Percentiles rank a stretch among this genome's conserved stretches.
Evolutionary conservation across 441 rosid species (phyloP).

Genomic region (Populus hybrid): DNA sequence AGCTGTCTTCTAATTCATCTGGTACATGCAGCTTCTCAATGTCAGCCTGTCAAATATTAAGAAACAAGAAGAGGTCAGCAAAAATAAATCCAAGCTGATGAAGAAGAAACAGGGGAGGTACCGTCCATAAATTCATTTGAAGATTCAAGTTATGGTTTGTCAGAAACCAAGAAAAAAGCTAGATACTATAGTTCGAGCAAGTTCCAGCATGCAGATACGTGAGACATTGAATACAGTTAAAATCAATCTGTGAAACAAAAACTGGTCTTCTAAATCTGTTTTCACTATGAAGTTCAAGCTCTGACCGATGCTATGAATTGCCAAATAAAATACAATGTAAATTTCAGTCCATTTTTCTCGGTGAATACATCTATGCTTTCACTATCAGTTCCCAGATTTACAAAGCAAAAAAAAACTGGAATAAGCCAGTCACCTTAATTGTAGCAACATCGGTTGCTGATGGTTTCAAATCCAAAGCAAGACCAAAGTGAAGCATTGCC

Average conservation of each 20-base stretch:
- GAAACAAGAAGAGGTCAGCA: not conserved
- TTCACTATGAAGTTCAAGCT: not conserved
- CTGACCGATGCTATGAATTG: not conserved
- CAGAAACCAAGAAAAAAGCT: not conserved
- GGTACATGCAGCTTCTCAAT: conserved; percentile 54
- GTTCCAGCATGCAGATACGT: not conserved
- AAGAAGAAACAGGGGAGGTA: not conserved
- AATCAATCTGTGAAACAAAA: not conserved
- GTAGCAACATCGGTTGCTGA: conserved; percentile 86
- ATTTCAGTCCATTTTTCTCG: not conserved
- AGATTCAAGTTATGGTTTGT: not conserved
- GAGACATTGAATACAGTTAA: not conserved
- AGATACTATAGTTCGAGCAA: no score
- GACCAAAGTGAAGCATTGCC: conserved; percentile 94
- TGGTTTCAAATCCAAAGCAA: conserved; percentile 97
- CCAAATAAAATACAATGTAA: not conserved
- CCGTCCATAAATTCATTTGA: not conserved
- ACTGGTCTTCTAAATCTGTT: not conserved
- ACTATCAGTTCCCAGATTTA: not conserved
- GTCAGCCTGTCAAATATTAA: conserved; percentile 36
- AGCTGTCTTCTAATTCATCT: conserved; percentile 43
- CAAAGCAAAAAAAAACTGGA: not conserved
- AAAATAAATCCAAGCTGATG: not conserved
- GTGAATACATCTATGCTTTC: not conserved
- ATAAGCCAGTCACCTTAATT: conserved; percentile 60